A percentile compares a stretch with the other conserved stretches of the same genome.
phyloP scores from a whole-genome alignment of 2,329 filamentous ascomycete genomes.

The Sclerotiophoma versabilis region DNA sequence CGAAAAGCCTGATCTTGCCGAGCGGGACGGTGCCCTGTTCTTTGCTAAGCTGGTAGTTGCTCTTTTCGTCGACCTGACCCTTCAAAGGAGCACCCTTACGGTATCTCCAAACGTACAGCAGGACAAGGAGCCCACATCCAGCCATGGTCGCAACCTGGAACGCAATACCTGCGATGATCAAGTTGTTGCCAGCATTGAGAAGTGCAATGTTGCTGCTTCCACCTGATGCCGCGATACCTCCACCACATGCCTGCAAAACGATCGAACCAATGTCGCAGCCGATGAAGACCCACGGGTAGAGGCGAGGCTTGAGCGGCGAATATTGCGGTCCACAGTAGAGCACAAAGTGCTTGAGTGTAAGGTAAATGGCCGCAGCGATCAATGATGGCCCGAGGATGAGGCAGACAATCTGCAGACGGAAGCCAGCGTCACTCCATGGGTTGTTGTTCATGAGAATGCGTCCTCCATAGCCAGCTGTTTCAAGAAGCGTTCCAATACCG shows the following conservation, averaged over 20 bases:
- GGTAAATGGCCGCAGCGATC: slow-evolving; percentile 56
- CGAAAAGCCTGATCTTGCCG: slow-evolving; percentile 33
- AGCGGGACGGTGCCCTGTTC: slow-evolving; percentile 25
- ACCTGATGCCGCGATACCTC: slow-evolving; percentile 59
- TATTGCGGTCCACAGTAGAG: slow-evolving; percentile 52
- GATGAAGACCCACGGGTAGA: slow-evolving; percentile 66
- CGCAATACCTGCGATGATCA: slow-evolving; percentile 64
- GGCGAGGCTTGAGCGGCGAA: slow-evolving; percentile 47
- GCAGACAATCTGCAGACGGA: slow-evolving; percentile 54
- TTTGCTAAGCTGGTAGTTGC: slow-evolving; percentile 31
- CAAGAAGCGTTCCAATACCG: slow-evolving; percentile 50
- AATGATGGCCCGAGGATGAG: slow-evolving; percentile 55
- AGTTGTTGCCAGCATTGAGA: slow-evolving; percentile 56
- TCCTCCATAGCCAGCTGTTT: slow-evolving; percentile 54
- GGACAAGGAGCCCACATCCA: slow-evolving; percentile 53
- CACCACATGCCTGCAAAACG: slow-evolving; percentile 62
- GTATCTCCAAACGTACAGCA: slow-evolving; percentile 43
- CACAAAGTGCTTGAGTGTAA: slow-evolving; percentile 57
- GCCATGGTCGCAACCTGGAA: slow-evolving; percentile 62
- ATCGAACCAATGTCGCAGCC: slow-evolving; percentile 63
- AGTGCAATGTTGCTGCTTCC: slow-evolving; percentile 35
- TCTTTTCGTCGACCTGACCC: slow-evolving; percentile 29
- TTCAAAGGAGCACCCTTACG: slow-evolving; percentile 23
- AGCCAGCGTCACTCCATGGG: slow-evolving; percentile 51
- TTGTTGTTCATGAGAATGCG: slow-evolving; percentile 53